Percentiles rank a stretch among this genome's conserved stretches.
Conservation (phyloP, 441 rosid species). For the Isatis lusitanica region DNA sequence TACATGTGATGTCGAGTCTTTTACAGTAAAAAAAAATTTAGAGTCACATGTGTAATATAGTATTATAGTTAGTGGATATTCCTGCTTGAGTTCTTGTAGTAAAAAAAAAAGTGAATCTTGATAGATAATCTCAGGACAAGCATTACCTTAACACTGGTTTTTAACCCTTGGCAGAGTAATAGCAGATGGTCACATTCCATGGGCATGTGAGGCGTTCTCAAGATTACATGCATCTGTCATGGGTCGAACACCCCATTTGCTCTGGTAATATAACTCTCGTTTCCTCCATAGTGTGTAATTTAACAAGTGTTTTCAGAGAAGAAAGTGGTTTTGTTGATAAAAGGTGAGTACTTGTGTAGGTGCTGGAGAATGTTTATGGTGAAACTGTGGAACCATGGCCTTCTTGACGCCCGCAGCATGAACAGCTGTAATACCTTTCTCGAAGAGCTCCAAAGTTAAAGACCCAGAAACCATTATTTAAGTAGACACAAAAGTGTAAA, state of each 20-base stretch:
- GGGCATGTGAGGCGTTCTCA: slow-evolving; percentile 98
- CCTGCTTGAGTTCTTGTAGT: neutral
- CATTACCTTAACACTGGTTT: slow-evolving; percentile 4
- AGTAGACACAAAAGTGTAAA: neutral
- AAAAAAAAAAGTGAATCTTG: neutral
- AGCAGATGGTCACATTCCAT: slow-evolving; percentile 97
- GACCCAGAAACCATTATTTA: slow-evolving; percentile 27
- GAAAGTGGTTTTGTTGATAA: neutral
- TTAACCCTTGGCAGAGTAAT: slow-evolving; percentile 58
- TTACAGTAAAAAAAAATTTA: neutral
- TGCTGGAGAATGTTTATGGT: slow-evolving; percentile 95
- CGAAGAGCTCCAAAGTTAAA: slow-evolving; percentile 56
- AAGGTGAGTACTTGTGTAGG: slow-evolving; percentile 49
- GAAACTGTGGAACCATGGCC: slow-evolving; percentile 98
- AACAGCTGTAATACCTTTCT: slow-evolving; percentile 76
- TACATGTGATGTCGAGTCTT: slow-evolving; percentile 1
- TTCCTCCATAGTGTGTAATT: neutral
- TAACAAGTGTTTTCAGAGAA: neutral
- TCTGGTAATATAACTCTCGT: slow-evolving; percentile 50
- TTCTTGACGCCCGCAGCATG: slow-evolving; percentile 92
- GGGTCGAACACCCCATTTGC: slow-evolving; percentile 61
- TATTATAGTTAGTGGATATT: neutral
- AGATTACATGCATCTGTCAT: slow-evolving; percentile 73
- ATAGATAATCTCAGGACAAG: neutral
- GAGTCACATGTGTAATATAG: slow-evolving; percentile 1